These are phyloP conservation scores for Thinopyrum elongatum DNA, from an alignment of 176 grass and related monocot genomes.

Conservation along the genomic window DNA sequence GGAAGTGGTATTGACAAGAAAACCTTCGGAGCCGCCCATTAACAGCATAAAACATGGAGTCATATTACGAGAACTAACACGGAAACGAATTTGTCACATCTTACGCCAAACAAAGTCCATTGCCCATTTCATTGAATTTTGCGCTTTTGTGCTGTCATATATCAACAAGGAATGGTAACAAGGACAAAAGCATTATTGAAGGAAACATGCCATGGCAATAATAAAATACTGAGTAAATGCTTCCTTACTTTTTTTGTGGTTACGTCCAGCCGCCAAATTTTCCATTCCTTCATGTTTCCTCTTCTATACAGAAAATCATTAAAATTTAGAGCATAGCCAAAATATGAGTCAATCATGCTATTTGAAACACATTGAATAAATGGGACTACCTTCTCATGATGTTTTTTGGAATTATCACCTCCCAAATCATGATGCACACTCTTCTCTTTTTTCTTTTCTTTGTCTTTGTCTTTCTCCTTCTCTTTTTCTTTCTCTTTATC, in stretches of 20 bases:
- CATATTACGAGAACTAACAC: conserved; percentile 7
- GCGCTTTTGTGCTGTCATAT: conserved; percentile 58
- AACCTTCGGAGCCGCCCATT: conserved; percentile 26
- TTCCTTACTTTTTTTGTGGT: conserved; percentile 60
- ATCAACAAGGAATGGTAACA: conserved; percentile 33
- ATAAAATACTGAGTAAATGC: conserved; percentile 17
- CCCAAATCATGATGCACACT: conserved; percentile 70
- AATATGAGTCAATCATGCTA: neutral
- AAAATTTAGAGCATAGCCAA: conserved; percentile 23
- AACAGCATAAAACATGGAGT: conserved; percentile 35
- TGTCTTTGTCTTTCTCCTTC: conserved; percentile 42
- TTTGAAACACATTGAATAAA: conserved; percentile 6
- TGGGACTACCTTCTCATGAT: conserved; percentile 74
- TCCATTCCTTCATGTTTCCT: conserved; percentile 60
- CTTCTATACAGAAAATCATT: conserved; percentile 38
- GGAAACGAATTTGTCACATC: conserved; percentile 3
- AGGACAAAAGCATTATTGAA: neutral
- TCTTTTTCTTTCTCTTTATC: conserved; percentile 25
- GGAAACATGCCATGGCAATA: neutral
- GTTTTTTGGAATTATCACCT: conserved; percentile 81
- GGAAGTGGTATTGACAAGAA: conserved; percentile 17
- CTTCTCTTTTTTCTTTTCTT: conserved; percentile 92
- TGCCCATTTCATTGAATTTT: conserved; percentile 40
- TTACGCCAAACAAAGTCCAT: neutral
- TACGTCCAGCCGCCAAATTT: conserved; percentile 45